Conservation (phyloP, 345 rosid species). For the Eucalyptus melliodora region DNA sequence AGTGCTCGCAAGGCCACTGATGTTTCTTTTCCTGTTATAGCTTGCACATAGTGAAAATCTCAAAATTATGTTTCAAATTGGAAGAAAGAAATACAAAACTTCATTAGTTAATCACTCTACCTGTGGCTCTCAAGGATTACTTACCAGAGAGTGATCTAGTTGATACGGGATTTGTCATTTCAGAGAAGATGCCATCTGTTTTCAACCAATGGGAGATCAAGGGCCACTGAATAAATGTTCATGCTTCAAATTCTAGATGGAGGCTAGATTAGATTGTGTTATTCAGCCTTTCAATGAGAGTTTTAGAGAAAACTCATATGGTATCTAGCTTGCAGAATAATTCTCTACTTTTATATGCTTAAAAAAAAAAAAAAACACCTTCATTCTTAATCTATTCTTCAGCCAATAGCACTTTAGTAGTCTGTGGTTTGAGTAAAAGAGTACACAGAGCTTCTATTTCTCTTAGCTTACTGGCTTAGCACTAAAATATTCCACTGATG, state of each 20-base stretch:
- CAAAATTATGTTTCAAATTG: neutral
- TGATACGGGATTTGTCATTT: neutral
- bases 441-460: neutral
- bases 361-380: neutral
- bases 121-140: neutral
- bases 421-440: neutral
- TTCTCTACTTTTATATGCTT: neutral
- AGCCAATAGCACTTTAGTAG: neutral
- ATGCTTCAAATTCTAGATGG: neutral
- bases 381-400: neutral
- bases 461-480: neutral
- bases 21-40: neutral
- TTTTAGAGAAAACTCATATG: neutral
- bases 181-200: neutral
- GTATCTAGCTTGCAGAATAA: neutral
- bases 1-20: neutral
- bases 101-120: neutral
- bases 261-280: neutral
- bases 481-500: neutral
- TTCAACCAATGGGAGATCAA: neutral
- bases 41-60: neutral
- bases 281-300: neutral
- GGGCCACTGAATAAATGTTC: neutral
- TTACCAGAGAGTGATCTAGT: neutral
- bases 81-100: neutral